Percentiles rank a stretch among this genome's conserved stretches.
Evolutionary conservation across 805 yeast genomes (phyloP).

Genomic region (Zygotorulaspora chibaensis): DNA sequence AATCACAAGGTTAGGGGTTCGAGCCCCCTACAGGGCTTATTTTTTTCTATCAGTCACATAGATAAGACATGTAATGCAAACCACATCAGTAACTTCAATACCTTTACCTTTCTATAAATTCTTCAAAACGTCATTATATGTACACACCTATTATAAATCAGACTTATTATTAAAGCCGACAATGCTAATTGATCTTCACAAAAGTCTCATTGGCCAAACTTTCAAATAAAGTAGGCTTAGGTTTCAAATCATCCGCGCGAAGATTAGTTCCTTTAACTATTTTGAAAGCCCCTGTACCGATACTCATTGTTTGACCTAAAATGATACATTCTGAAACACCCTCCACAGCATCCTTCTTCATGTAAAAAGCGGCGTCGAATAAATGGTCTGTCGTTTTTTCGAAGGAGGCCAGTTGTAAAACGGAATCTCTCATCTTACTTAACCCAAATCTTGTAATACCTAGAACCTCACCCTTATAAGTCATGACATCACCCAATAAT

Average conservation of each 20-base stretch:
- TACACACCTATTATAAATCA: not conserved
- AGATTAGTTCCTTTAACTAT: slow-evolving; percentile 58
- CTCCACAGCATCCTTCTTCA: slow-evolving; percentile 92
- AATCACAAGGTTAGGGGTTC: slow-evolving; percentile 36
- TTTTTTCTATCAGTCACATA: slow-evolving; percentile 6
- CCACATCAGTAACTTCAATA: not conserved
- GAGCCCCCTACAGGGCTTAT: slow-evolving; percentile 35
- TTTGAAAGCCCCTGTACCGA: slow-evolving; percentile 96
- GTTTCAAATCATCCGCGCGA: slow-evolving; percentile 41
- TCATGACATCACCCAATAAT: slow-evolving; percentile 96
- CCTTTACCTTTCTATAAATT: not conserved
- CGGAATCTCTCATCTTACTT: slow-evolving; percentile 98
- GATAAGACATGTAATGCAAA: not conserved
- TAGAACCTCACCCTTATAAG: slow-evolving; percentile 95
- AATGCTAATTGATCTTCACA: slow-evolving; percentile 9
- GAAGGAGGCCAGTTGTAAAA: slow-evolving; percentile 91
- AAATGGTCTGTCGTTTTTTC: slow-evolving; percentile 98
- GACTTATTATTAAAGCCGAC: not conserved
- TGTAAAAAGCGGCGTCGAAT: slow-evolving; percentile 96
- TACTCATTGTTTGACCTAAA: slow-evolving; percentile 94
- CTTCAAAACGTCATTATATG: not conserved
- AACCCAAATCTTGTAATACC: slow-evolving; percentile 98
- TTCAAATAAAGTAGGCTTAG: slow-evolving; percentile 46
- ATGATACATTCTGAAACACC: slow-evolving; percentile 98
- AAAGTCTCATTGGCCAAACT: slow-evolving; percentile 31